Conservation (phyloP, 169 alveolate species). For the Plasmodium knowlesi region DNA sequence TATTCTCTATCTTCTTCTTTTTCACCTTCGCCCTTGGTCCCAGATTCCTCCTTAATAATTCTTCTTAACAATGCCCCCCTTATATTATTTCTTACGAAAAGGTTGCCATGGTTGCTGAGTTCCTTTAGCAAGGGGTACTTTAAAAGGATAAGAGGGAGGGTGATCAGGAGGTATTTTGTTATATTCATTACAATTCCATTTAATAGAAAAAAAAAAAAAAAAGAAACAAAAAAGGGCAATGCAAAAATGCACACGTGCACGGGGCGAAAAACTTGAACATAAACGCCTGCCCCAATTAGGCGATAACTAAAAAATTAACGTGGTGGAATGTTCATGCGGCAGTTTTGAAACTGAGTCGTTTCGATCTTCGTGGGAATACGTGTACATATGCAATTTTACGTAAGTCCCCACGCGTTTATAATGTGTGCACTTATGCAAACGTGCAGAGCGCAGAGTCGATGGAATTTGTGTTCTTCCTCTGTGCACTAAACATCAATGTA, state of each 20-base stretch:
- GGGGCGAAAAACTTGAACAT: not conserved
- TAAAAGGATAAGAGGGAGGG: constrained; percentile 7
- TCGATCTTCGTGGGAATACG: not conserved
- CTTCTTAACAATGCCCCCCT: constrained; percentile 10
- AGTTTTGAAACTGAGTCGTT: not conserved
- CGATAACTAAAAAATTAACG: not conserved
- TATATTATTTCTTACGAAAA: not conserved
- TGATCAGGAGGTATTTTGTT: constrained; percentile 23
- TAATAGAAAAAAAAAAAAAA: constrained; percentile 18
- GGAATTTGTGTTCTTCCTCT: not conserved
- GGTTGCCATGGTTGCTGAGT: not conserved
- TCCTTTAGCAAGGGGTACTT: constrained; percentile 9
- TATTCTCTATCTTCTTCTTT: constrained; percentile 32
- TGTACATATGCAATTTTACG: not conserved
- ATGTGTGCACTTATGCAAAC: not conserved
- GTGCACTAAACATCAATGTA: not conserved
- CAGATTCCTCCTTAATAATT: constrained; percentile 21
- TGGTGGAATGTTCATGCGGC: not conserved
- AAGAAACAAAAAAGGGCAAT: not conserved
- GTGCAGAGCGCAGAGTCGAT: not conserved
- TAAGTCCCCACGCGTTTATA: not conserved
- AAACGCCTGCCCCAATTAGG: not conserved
- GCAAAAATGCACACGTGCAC: not conserved
- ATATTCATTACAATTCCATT: constrained; percentile 72
- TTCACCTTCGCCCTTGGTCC: not conserved